Evolutionary conservation across 352 stramenopile species (phyloP).

Genomic region (Saprolegnia parasitica): DNA sequence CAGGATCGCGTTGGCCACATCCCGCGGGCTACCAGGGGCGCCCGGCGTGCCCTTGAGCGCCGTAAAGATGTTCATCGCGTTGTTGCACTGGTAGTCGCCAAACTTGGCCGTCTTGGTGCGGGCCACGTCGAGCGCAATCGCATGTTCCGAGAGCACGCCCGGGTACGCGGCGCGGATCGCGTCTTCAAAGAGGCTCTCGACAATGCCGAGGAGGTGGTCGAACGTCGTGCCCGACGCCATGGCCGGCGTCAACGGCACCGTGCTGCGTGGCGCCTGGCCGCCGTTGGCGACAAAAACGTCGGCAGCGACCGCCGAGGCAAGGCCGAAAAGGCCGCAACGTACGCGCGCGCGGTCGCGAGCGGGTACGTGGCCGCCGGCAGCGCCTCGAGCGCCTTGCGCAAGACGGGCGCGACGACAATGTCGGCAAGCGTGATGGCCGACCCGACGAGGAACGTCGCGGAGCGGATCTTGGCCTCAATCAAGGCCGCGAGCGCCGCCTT

Average conservation of each 20-base stretch:
- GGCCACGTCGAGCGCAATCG: constrained; percentile 66
- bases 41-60: constrained; percentile 87
- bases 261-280: constrained; percentile 29
- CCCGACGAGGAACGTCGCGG: constrained; percentile 63
- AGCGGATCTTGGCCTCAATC: constrained; percentile 20
- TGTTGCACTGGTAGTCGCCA: constrained; percentile 98
- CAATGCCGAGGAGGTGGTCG: constrained; percentile 68
- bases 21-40: constrained; percentile 65
- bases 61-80: constrained; percentile 95
- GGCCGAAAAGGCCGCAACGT: constrained; percentile 62
- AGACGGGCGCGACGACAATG: constrained; percentile 62
- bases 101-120: constrained; percentile 80
- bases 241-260: constrained; percentile 45
- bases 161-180: constrained; percentile 70
- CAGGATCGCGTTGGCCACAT: constrained; percentile 90
- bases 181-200: constrained; percentile 69
- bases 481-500: constrained; percentile 31
- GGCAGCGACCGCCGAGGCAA: constrained; percentile 45
- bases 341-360: constrained; percentile 39
- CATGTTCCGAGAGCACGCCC: constrained; percentile 40
- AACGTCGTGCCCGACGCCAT: constrained; percentile 56
- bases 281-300: constrained; percentile 43
- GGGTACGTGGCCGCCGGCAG: constrained; percentile 50
- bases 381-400: constrained; percentile 49
- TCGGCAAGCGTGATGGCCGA: constrained; percentile 61